A percentile compares a stretch with the other conserved stretches of the same genome.
Evolutionary conservation across 257 asterid genomes (phyloP).

Genomic region (Coffea eugenioides): DNA sequence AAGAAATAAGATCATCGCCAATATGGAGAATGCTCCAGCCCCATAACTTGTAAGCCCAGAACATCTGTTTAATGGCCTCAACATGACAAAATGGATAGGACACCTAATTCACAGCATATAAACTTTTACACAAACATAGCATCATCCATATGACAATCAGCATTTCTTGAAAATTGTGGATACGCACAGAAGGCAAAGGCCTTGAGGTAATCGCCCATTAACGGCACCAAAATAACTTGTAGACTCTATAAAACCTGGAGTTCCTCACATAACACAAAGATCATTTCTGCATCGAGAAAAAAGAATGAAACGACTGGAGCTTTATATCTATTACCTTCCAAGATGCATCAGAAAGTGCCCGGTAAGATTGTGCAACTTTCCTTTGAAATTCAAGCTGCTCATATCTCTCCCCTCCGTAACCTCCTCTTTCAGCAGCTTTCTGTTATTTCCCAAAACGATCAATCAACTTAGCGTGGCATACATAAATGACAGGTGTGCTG

Average conservation of each 20-base stretch:
- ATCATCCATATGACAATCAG: neutral
- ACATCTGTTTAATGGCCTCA: neutral
- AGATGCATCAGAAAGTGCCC: slow-evolving; percentile 52
- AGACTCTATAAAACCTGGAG: neutral
- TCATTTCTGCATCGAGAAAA: neutral
- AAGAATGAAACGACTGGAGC: neutral
- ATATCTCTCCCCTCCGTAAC: slow-evolving; percentile 92
- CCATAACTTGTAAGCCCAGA: neutral
- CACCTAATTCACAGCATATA: neutral
- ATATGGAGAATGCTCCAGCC: neutral
- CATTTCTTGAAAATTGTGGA: neutral
- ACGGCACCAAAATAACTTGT: too few species aligned
- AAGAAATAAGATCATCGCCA: neutral
- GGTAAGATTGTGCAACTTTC: slow-evolving; percentile 61
- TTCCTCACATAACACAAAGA: neutral
- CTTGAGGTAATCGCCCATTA: neutral
- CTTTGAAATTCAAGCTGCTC: slow-evolving; percentile 95
- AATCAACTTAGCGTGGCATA: neutral
- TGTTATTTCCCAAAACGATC: slow-evolving; percentile 24
- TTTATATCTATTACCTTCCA: slow-evolving; percentile 65
- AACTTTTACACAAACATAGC: neutral
- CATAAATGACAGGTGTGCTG: neutral
- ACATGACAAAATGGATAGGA: neutral
- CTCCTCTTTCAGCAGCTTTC: slow-evolving; percentile 97
- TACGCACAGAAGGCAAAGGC: neutral